Evolutionary conservation across 2,329 filamentous ascomycete species (phyloP), one percentile per base, ranked within the genome.

Genomic region (Myriosclerotinia curreyana): DNA sequence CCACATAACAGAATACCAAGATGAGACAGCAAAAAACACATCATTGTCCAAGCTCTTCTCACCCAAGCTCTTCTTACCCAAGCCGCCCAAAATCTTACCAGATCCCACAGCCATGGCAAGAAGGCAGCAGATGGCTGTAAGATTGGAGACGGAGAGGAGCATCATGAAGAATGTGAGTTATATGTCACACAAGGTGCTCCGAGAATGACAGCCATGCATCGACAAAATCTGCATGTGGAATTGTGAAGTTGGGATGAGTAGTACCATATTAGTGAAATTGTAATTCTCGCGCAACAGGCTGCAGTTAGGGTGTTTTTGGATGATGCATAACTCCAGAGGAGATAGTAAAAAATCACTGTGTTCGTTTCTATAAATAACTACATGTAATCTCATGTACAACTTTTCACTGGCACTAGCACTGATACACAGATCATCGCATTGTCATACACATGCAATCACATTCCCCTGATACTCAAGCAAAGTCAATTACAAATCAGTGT

Each of bases 401-500:
- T 28, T 9, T 34, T 3, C n/a, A n/a, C n/a, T n/a, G n/a, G n/a
- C 4, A 46, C 0, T 11, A 6, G 17, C 11, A 31, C 20, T 31
- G 25, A 34, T 28, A 44, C 3, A 55, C n/a, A 56, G 25, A 9
- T 1, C 6, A 58, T 58, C 40, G 44, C 40, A 58, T 5, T 6
- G 9, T 54, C 38, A n/a, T n/a, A 58, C 42, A 44, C 28, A 46
- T 46, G 12, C n/a, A 48, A 20, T 58, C 42, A 48, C 54, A 34
- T 22, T 22, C 20, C 14, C 40, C 17, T 11, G 5, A 17, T 22
- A 22, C 25, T 9, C 28, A 5, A 46, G 40, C 17, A 44, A 44
- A 42, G 3, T 61, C 34, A 46, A 64, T 53, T 62, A 58, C 54
- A 65, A 58, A 59, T 56, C 55, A 51, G 64, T 70, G 66, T 69